Conservation (phyloP, 2,329 filamentous ascomycete genomes). For the Pseudocercospora musae region DNA sequence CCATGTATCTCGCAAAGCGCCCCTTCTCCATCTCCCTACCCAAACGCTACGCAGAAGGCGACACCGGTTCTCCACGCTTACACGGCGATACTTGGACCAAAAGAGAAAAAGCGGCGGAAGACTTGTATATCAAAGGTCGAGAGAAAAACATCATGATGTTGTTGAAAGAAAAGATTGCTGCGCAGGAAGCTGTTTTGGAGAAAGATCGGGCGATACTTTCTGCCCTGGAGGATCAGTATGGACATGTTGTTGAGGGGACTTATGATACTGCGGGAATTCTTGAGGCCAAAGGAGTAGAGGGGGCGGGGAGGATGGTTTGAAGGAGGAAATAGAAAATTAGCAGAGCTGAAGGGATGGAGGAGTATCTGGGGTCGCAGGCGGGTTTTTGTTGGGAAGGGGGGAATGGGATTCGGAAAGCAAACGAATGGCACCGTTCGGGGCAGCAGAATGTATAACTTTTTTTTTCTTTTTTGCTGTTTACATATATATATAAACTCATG, state of each 20-base stretch:
- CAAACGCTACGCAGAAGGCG: constrained; percentile 29
- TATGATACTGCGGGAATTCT: neutral
- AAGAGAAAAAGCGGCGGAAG: constrained; percentile 79
- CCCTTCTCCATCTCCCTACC: neutral
- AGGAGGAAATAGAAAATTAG: too few relatives aligned
- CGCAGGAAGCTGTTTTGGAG: constrained; percentile 57
- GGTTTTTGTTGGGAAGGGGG: too few relatives aligned
- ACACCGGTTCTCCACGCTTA: constrained; percentile 36
- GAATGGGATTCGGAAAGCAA: neutral
- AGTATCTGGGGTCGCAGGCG: too few relatives aligned
- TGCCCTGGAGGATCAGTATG: constrained; percentile 14
- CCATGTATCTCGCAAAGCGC: too few relatives aligned
- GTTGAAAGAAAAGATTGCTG: constrained; percentile 63
- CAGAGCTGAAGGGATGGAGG: too few relatives aligned
- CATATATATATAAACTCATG: neutral
- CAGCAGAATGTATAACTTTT: neutral
- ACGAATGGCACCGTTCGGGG: neutral
- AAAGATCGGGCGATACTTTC: constrained; percentile 15
- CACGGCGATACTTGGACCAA: constrained; percentile 73
- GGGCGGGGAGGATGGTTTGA: too few relatives aligned
- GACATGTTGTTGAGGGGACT: neutral
- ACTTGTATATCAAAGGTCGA: constrained; percentile 74
- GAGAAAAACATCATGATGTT: constrained; percentile 74
- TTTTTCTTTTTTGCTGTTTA: neutral
- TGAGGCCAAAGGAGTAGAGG: too few relatives aligned